These are phyloP conservation scores for Globisporangium camurandrum DNA, from an alignment of 352 stramenopile genomes.

Conservation along the genomic window DNA sequence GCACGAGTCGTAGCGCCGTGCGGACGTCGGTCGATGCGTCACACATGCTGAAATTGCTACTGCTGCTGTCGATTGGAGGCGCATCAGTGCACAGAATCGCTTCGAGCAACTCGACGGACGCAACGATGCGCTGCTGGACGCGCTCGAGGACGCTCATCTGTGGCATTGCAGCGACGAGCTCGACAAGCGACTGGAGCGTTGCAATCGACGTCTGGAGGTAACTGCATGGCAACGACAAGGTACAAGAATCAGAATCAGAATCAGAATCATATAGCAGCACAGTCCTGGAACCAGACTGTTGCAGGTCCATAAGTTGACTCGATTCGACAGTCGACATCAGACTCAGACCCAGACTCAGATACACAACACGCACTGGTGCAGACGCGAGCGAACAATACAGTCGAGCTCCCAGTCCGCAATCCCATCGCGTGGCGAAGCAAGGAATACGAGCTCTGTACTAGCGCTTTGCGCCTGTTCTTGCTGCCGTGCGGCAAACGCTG, in stretches of 20 bases:
- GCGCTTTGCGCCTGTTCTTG: constrained; percentile 18
- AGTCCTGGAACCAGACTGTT: too few species aligned
- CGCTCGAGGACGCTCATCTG: constrained; percentile 67
- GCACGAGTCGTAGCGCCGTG: constrained; percentile 26
- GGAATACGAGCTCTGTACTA: constrained; percentile 22
- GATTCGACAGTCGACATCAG: background rate
- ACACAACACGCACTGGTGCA: constrained; percentile 23
- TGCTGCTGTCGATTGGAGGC: background rate
- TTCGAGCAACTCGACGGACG: constrained; percentile 41
- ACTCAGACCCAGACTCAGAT: too few species aligned
- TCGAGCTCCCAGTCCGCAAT: constrained; percentile 76
- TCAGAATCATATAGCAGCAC: background rate
- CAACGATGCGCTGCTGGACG: constrained; percentile 47
- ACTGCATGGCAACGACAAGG: constrained; percentile 11
- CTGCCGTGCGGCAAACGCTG: constrained; percentile 40
- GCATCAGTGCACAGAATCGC: constrained; percentile 28
- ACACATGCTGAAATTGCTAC: constrained; percentile 13
- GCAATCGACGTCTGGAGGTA: constrained; percentile 51
- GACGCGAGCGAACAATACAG: constrained; percentile 32
- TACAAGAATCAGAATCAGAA: background rate
- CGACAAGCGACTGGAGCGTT: constrained; percentile 62
- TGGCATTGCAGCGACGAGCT: constrained; percentile 59
- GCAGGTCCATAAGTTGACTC: too few species aligned
- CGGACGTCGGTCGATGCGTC: constrained; percentile 15
- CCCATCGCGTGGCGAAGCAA: constrained; percentile 38